phyloP scores from a whole-genome alignment of 164 flowering plant genomes.

The Aristolochia fimbriata region DNA sequence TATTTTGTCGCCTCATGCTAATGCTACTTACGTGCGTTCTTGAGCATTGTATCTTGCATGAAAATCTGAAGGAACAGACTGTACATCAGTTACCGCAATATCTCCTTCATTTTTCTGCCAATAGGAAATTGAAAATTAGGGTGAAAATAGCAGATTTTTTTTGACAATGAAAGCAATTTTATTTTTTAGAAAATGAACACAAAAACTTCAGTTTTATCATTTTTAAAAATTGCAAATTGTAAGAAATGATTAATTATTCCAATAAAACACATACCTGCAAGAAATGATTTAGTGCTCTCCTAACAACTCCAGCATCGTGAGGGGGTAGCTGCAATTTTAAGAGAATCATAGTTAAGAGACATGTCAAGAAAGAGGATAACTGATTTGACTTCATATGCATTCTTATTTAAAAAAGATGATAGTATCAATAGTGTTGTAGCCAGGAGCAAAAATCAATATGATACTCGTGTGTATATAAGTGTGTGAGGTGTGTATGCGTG shows the following conservation, averaged over 20 bases:
- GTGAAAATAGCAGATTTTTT: no score
- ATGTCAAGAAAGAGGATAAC: not conserved
- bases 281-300: slow-evolving; percentile 89
- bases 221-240: no score
- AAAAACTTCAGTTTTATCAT: no score
- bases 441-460: no score
- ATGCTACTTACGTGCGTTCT: slow-evolving; percentile 87
- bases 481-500: no score
- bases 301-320: slow-evolving; percentile 81
- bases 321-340: slow-evolving; percentile 67
- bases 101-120: slow-evolving; percentile 78
- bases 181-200: no score
- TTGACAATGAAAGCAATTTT: no score
- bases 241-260: not conserved
- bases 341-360: not conserved
- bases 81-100: slow-evolving; percentile 69
- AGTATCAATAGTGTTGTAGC: no score
- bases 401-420: no score
- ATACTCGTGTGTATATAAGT: no score
- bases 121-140: not conserved
- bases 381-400: no score
- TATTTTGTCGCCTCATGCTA: no score
- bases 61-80: slow-evolving; percentile 62
- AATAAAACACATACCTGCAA: slow-evolving; percentile 51
- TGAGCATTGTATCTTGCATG: slow-evolving; percentile 86